A percentile compares a stretch with the other conserved stretches of the same genome.
phyloP scores from a whole-genome alignment of 108 stramenopile genomes.

The Nitzschia sp. region DNA sequence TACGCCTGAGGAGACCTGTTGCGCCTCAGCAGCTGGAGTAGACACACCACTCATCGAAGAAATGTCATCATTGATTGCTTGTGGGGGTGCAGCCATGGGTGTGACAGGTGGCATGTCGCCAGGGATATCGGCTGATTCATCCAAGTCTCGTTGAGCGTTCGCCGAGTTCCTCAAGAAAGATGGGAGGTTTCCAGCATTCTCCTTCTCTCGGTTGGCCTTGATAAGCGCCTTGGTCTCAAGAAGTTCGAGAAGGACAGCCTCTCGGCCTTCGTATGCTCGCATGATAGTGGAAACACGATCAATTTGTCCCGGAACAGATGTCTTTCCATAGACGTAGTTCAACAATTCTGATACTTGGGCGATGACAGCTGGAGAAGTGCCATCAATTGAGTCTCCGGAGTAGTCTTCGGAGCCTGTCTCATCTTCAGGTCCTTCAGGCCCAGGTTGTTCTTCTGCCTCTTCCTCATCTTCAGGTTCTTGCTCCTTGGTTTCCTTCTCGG shows the following conservation, averaged over 20 bases:
- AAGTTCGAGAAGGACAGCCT: constrained; percentile 82
- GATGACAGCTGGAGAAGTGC: constrained; percentile 86
- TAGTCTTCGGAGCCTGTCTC: constrained; percentile 59
- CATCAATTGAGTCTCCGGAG: constrained; percentile 66
- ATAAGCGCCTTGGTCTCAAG: constrained; percentile 87
- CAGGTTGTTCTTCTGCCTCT: constrained; percentile 27
- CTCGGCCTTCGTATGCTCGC: constrained; percentile 88
- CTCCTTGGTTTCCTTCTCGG: constrained; percentile 54
- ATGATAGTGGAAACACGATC: constrained; percentile 89
- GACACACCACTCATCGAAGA: constrained; percentile 70
- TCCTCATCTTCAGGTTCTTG: constrained; percentile 38
- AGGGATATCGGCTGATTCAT: constrained; percentile 3
- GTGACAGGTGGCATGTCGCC: constrained; percentile 42
- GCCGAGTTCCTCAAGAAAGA: constrained; percentile 65
- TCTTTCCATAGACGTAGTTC: constrained; percentile 89
- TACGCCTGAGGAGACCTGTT: constrained; percentile 25
- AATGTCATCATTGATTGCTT: constrained; percentile 44
- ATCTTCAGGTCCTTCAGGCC: constrained; percentile 44
- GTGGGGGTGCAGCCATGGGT: constrained; percentile 39
- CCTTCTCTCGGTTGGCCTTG: constrained; percentile 84
- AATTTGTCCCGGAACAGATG: constrained; percentile 86
- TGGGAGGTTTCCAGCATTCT: constrained; percentile 67
- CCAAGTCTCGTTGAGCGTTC: constrained; percentile 24
- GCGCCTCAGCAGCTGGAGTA: constrained; percentile 43
- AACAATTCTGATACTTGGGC: constrained; percentile 89